Conservation (phyloP, 805 yeast genomes). For the Aciculoconidium aculeatum region DNA sequence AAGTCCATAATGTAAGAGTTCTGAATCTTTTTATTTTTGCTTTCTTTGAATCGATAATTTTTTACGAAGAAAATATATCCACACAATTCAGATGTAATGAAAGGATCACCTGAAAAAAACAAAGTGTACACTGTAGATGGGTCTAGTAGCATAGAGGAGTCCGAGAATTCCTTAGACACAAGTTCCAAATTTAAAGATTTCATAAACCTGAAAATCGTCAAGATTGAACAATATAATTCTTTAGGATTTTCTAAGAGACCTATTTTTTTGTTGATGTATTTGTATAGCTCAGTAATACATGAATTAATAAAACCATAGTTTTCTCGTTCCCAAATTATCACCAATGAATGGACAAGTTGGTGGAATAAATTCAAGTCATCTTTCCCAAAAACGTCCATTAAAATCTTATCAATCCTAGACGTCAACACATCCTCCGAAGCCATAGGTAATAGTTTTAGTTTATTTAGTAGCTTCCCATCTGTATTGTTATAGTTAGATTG, state of each 20-base stretch:
- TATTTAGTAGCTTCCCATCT: no score
- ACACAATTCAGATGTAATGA: constrained; percentile 41
- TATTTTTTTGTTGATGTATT: no score
- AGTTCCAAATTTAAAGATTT: constrained; percentile 7
- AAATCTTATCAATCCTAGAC: no score
- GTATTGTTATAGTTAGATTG: constrained; percentile 1
- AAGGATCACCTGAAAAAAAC: constrained; percentile 38
- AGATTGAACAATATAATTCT: constrained; percentile 8
- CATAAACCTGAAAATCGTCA: constrained; percentile 12
- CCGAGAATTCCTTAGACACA: constrained; percentile 8
- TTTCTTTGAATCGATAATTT: constrained; percentile 20
- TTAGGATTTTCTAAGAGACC: no score
- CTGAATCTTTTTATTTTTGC: constrained; percentile 27
- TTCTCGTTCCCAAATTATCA: no score
- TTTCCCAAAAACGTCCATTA: no score
- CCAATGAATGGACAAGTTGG: no score
- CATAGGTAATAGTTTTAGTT: no score
- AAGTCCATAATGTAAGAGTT: constrained; percentile 51
- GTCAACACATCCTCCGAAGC: no score
- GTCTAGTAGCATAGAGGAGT: constrained; percentile 27
- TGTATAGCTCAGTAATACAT: no score
- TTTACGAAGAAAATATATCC: constrained; percentile 41
- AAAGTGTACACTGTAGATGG: constrained; percentile 33
- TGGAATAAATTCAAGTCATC: no score
- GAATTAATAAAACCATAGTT: no score